Conservation (phyloP, 345 rosid species). For the thale cress (Arabidopsis thaliana) region TAIR10.1 NC_003075.7:6567501-6568000, state of each 20-base stretch:
- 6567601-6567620: constrained; percentile 82
- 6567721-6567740: constrained; percentile 39
- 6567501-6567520: constrained; percentile 90
- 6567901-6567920: no score
- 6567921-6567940: no score
- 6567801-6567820: no score
- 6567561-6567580: constrained; percentile 60
- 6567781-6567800: background rate
- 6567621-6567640: constrained; percentile 71
- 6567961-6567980: no score
- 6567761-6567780: constrained; percentile 21
- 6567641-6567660: background rate
- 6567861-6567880: constrained; percentile 1
- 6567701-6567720: constrained; percentile 33
- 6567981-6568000: no score
- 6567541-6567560: constrained; percentile 90
- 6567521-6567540: constrained; percentile 89
- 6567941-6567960: no score
- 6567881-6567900: background rate
- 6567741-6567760: constrained; percentile 28
- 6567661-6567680: constrained; percentile 24
- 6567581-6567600: constrained; percentile 78
- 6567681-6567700: background rate
- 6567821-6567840: background rate
- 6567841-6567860: constrained; percentile 17